These are phyloP conservation scores for Calonectria naviculata DNA, from an alignment of 2,329 filamentous ascomycete genomes.

Conservation along the genomic window DNA sequence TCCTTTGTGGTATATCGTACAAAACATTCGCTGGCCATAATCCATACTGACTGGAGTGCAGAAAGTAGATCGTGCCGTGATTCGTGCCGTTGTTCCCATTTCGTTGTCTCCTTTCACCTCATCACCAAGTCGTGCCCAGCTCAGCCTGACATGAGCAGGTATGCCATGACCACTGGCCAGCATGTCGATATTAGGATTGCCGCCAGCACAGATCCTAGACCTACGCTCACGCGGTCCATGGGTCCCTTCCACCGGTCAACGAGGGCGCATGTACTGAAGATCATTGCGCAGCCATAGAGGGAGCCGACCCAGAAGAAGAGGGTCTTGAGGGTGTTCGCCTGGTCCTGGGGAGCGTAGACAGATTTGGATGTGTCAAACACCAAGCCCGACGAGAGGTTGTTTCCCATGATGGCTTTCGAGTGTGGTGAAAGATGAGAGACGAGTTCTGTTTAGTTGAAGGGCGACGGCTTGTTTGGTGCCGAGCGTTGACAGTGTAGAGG, in stretches of 20 bases:
- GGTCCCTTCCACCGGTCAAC: slow-evolving; percentile 56
- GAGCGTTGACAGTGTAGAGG: neutral
- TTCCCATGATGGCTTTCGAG: slow-evolving; percentile 47
- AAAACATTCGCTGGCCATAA: neutral
- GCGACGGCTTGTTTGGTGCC: neutral
- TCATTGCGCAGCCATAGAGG: slow-evolving; percentile 53
- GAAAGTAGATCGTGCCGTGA: neutral
- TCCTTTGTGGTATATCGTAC: neutral
- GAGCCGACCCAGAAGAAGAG: slow-evolving; percentile 47
- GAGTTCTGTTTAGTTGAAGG: neutral
- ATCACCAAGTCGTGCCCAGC: neutral
- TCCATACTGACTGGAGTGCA: neutral
- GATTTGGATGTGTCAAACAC: slow-evolving; percentile 51
- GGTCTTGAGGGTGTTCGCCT: slow-evolving; percentile 44
- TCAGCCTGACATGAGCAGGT: slow-evolving; percentile 40
- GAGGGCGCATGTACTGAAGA: slow-evolving; percentile 54
- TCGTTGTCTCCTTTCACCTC: neutral
- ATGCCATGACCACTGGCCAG: slow-evolving; percentile 51
- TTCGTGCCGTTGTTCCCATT: neutral
- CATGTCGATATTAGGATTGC: slow-evolving; percentile 47
- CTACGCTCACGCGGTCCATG: slow-evolving; percentile 46
- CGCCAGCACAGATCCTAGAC: slow-evolving; percentile 41
- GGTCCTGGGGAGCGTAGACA: slow-evolving; percentile 46
- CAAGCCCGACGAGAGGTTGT: slow-evolving; percentile 52
- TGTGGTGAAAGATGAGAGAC: neutral